Evolutionary conservation across 129 eudicot genomes (phyloP).

Genomic region (Flaveria trinervia): DNA sequence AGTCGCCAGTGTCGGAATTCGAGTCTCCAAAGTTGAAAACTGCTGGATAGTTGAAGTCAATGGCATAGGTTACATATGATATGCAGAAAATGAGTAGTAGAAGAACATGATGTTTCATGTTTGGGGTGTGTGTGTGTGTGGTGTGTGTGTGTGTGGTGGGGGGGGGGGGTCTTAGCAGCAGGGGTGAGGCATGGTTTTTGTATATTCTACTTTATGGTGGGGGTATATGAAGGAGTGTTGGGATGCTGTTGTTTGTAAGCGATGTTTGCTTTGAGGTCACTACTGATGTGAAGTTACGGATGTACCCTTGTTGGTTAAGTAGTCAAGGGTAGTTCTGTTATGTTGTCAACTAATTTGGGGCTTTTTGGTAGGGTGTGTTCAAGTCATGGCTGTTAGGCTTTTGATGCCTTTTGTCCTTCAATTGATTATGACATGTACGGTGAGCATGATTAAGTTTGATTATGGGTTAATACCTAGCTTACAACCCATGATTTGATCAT

Average conservation of each 20-base stretch:
- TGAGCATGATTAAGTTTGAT: neutral
- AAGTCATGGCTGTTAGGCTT: conserved; percentile 23
- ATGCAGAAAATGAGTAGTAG: conserved; percentile 33
- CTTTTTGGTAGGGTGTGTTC: conserved; percentile 29
- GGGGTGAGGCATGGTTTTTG: conserved; percentile 16
- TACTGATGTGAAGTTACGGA: conserved; percentile 27
- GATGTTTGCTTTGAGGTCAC: conserved; percentile 38
- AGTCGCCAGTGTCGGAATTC: conserved; percentile 85
- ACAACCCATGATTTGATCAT: neutral
- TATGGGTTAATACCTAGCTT: neutral
- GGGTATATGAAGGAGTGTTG: conserved; percentile 32
- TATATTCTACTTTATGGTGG: conserved; percentile 16
- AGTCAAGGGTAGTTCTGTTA: conserved; percentile 31
- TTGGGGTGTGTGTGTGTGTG: neutral
- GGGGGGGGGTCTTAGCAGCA: no score
- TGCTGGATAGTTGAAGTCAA: conserved; percentile 77
- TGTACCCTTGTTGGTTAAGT: conserved; percentile 33
- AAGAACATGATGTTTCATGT: conserved; percentile 30
- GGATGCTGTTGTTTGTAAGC: conserved; percentile 30
- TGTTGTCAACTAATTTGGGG: conserved; percentile 33
- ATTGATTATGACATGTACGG: conserved; percentile 6
- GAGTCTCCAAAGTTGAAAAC: conserved; percentile 96
- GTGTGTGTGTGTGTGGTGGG: neutral
- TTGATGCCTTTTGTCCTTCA: neutral
- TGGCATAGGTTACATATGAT: conserved; percentile 38